Evolutionary conservation across 805 yeast genomes (phyloP).

Genomic region (Cyberlindnera samutprakarnensis): DNA sequence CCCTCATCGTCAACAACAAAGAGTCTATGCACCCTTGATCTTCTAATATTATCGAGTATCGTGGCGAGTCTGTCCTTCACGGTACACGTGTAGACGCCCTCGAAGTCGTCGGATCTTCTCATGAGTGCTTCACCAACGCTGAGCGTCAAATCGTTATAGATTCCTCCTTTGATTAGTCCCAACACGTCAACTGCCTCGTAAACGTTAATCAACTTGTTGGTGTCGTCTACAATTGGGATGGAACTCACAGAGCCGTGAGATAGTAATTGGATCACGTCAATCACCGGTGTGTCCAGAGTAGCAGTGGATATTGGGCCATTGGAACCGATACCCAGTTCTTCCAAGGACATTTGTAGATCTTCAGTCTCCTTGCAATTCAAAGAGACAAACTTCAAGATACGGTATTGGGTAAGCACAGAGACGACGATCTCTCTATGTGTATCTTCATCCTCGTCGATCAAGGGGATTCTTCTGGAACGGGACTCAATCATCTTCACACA

Average conservation of each 20-base stretch:
- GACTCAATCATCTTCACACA: conserved; percentile 86
- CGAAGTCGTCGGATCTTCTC: conserved; percentile 92
- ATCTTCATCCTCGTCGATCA: conserved; percentile 89
- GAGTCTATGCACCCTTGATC: conserved; percentile 84
- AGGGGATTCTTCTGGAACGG: conserved; percentile 87
- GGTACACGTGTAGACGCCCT: conserved; percentile 96
- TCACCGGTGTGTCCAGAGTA: conserved; percentile 84
- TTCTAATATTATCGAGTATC: conserved; percentile 86
- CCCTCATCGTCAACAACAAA: conserved; percentile 87
- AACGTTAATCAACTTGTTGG: conserved; percentile 66
- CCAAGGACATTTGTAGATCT: conserved; percentile 68
- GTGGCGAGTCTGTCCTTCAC: conserved; percentile 78
- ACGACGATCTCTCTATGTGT: conserved; percentile 92
- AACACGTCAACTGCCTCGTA: conserved; percentile 95
- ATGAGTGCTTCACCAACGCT: conserved; percentile 94
- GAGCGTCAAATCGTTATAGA: conserved; percentile 81
- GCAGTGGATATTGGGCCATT: conserved; percentile 60
- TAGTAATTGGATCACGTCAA: conserved; percentile 81
- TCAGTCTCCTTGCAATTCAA: conserved; percentile 93
- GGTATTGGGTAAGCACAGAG: conserved; percentile 89
- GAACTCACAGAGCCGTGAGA: conserved; percentile 80
- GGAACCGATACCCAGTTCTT: conserved; percentile 61
- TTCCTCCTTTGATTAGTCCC: conserved; percentile 88
- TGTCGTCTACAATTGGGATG: conserved; percentile 84
- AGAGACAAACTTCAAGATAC: conserved; percentile 92